Conservation (phyloP, 768 basidiomycete species). For the Russula lepida region DNA sequence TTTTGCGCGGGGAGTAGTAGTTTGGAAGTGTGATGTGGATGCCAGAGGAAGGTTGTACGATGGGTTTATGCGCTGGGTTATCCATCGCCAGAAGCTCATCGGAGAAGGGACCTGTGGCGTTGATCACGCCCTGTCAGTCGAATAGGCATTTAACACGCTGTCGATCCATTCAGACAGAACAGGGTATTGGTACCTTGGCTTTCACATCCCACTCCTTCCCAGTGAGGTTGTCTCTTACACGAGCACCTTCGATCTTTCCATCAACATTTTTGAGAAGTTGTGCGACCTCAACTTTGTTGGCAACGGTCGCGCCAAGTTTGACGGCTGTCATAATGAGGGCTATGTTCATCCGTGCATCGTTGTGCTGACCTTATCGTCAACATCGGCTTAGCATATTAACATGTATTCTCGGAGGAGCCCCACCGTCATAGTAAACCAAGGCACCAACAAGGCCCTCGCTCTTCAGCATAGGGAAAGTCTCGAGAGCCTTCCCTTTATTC, state of each 20-base stretch:
- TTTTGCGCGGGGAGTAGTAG: constrained; percentile 90
- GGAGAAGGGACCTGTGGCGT: constrained; percentile 93
- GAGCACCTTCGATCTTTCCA: constrained; percentile 65
- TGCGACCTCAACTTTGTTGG: constrained; percentile 87
- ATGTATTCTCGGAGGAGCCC: constrained; percentile 29
- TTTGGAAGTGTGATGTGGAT: constrained; percentile 95
- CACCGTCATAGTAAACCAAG: constrained; percentile 95
- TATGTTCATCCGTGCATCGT: constrained; percentile 97
- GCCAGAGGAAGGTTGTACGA: constrained; percentile 88
- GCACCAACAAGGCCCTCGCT: constrained; percentile 86
- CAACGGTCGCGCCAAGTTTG: constrained; percentile 76
- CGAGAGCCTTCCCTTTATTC: constrained; percentile 87
- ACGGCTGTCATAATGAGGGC: constrained; percentile 93
- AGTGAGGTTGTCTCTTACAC: constrained; percentile 72
- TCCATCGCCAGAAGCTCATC: constrained; percentile 82
- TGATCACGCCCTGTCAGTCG: constrained; percentile 67
- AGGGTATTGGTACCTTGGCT: constrained; percentile 49
- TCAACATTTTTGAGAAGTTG: constrained; percentile 57
- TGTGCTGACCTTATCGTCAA: constrained; percentile 72
- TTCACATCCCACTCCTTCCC: constrained; percentile 76
- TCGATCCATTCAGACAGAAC: neutral
- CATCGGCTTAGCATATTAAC: constrained; percentile 6
- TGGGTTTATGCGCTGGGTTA: constrained; percentile 65
- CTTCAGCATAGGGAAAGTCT: constrained; percentile 96
- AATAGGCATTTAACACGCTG: neutral